These are phyloP conservation scores for Torulaspora indica DNA, from an alignment of 805 yeast species.

Conservation along the genomic window DNA sequence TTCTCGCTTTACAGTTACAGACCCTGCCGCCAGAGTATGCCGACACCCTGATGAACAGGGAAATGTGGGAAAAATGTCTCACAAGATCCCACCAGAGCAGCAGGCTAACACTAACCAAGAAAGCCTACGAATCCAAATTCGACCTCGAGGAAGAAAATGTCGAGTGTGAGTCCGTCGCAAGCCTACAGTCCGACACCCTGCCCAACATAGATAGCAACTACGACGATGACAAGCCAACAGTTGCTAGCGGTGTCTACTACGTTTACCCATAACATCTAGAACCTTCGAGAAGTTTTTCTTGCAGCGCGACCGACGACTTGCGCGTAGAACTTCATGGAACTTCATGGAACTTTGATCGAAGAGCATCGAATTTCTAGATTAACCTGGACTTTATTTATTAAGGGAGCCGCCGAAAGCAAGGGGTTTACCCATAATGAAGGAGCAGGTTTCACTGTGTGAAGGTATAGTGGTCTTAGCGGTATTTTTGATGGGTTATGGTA, in stretches of 20 bases:
- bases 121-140: neutral
- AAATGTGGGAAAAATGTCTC: slow-evolving; percentile 21
- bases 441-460: neutral
- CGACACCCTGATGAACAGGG: slow-evolving; percentile 21
- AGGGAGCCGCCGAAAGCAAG: slow-evolving; percentile 5
- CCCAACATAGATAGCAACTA: slow-evolving; percentile 9
- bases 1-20: slow-evolving; percentile 21
- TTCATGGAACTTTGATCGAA: slow-evolving; percentile 6
- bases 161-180: neutral
- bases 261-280: slow-evolving; percentile 5
- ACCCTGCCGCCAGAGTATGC: slow-evolving; percentile 26
- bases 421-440: neutral
- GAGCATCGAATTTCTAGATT: neutral
- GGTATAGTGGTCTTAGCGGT: neutral
- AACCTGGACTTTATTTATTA: neutral
- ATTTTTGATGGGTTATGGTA: slow-evolving; percentile 2
- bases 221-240: slow-evolving; percentile 18
- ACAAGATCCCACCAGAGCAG: slow-evolving; percentile 16
- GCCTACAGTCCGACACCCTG: neutral
- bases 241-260: slow-evolving; percentile 21
- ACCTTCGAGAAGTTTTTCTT: neutral
- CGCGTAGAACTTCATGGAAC: slow-evolving; percentile 5
- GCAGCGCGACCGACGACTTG: neutral
- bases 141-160: neutral
- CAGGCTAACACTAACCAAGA: slow-evolving; percentile 3